phyloP scores from a whole-genome alignment of 768 basidiomycete genomes.

The Myochromella boudieri region DNA sequence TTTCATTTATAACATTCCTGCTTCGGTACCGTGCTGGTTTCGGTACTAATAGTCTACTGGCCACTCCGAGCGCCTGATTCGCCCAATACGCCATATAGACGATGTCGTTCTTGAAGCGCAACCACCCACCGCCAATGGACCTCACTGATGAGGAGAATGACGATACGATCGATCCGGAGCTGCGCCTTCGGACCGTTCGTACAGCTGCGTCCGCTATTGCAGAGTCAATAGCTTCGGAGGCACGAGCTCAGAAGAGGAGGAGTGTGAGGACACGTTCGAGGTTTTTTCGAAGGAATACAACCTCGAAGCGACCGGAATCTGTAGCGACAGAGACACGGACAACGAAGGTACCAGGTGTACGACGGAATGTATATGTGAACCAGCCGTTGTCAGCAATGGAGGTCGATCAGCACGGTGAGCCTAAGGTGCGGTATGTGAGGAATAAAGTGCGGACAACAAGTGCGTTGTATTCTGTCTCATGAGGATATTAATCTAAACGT shows the following conservation, averaged over 20 bases:
- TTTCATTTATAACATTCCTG: slow-evolving; percentile 12
- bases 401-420: slow-evolving; percentile 73
- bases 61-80: slow-evolving; percentile 8
- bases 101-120: slow-evolving; percentile 42
- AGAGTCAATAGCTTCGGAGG: slow-evolving; percentile 81
- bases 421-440: slow-evolving; percentile 72
- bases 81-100: slow-evolving; percentile 6
- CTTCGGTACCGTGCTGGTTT: slow-evolving; percentile 23
- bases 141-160: slow-evolving; percentile 64
- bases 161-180: slow-evolving; percentile 75
- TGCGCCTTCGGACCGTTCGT: slow-evolving; percentile 87
- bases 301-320: slow-evolving; percentile 46
- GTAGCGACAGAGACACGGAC: slow-evolving; percentile 25
- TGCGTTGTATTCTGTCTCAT: slow-evolving; percentile 38
- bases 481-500: slow-evolving; percentile 1
- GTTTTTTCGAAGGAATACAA: slow-evolving; percentile 54
- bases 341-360: slow-evolving; percentile 44
- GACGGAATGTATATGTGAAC: slow-evolving; percentile 85
- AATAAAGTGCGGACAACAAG: slow-evolving; percentile 96
- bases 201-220: slow-evolving; percentile 91
- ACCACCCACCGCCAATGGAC: slow-evolving; percentile 34
- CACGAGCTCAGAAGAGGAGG: slow-evolving; percentile 61
- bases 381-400: slow-evolving; percentile 62
- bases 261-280: slow-evolving; percentile 47
- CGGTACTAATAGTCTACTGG: slow-evolving; percentile 15